phyloP scores from a whole-genome alignment of 352 stramenopile genomes.

The Aphanomyces euteiches region DNA sequence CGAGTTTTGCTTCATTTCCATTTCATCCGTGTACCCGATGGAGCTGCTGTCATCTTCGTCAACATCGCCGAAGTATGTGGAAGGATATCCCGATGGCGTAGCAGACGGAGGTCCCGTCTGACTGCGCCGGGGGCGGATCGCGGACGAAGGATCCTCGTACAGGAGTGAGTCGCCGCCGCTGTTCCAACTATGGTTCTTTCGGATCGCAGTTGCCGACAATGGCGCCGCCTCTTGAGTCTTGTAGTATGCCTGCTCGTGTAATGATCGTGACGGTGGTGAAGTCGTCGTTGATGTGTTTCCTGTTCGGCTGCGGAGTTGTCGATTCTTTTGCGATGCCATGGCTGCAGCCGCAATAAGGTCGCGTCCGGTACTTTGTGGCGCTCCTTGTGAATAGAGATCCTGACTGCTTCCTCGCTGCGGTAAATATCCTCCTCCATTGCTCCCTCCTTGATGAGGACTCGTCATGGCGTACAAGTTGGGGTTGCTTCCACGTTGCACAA shows the following conservation, averaged over 20 bases:
- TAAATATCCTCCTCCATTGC: background rate
- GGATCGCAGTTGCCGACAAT: background rate
- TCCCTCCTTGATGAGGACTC: background rate
- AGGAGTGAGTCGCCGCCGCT: conserved; percentile 3
- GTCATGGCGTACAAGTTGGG: conserved; percentile 16
- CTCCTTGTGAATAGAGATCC: conserved; percentile 4
- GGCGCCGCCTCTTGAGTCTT: background rate
- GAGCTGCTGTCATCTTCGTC: conserved; percentile 27
- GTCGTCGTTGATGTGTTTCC: background rate
- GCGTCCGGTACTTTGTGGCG: background rate
- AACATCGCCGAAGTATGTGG: conserved; percentile 24
- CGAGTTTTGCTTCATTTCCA: background rate
- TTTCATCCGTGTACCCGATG: conserved; percentile 13
- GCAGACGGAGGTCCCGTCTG: background rate
- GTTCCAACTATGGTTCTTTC: conserved; percentile 16
- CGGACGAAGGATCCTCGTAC: conserved; percentile 10
- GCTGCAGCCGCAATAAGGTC: conserved; percentile 18
- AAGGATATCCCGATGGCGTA: background rate
- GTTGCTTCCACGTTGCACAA: conserved; percentile 19
- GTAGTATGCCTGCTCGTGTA: conserved; percentile 5
- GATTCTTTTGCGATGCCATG: conserved; percentile 15
- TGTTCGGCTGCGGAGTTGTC: conserved; percentile 9
- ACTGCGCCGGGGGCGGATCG: conserved; percentile 14
- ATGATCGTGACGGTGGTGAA: background rate
- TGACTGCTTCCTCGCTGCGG: conserved; percentile 7